Evolutionary conservation across 768 basidiomycete species (phyloP).

Genomic region (Candolleomyces aberdarensis): DNA sequence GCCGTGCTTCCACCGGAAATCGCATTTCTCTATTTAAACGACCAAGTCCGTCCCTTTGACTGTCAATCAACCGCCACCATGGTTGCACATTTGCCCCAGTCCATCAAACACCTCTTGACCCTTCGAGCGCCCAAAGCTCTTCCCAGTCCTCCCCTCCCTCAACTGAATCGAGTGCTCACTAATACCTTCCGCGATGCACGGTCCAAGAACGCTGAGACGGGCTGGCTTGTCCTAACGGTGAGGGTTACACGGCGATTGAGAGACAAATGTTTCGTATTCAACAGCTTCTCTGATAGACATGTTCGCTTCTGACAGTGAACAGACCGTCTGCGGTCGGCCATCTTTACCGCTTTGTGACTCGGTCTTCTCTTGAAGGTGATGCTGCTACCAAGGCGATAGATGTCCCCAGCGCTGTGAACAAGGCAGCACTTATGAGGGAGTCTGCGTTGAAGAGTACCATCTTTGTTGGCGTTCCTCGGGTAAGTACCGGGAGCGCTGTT

Average conservation of each 20-base stretch:
- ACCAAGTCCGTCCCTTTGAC: too few species aligned
- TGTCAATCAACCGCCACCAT: constrained; percentile 16
- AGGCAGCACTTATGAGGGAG: constrained; percentile 85
- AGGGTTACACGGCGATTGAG: constrained; percentile 17
- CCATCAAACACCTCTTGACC: constrained; percentile 70
- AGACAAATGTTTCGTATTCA: constrained; percentile 10
- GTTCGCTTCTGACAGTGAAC: constrained; percentile 80
- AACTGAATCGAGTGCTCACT: constrained; percentile 53
- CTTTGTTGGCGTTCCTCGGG: constrained; percentile 84
- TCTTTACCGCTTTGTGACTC: constrained; percentile 76
- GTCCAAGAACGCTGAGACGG: constrained; percentile 62
- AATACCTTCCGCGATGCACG: constrained; percentile 66
- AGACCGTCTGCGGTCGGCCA: constrained; percentile 75
- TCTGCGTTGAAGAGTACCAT: constrained; percentile 86
- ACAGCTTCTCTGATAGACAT: constrained; percentile 51
- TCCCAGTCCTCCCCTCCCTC: constrained; percentile 51
- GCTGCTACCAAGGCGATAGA: constrained; percentile 36
- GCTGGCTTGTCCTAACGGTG: constrained; percentile 81
- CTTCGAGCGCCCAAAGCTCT: constrained; percentile 61
- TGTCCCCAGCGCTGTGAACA: constrained; percentile 59
- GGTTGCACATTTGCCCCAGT: constrained; percentile 53
- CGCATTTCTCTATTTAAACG: too few species aligned
- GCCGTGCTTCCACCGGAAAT: too few species aligned
- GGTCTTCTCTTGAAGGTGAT: constrained; percentile 32
- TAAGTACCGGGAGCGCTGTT: constrained; percentile 31